Percentiles rank a stretch among this genome's conserved stretches.
Conservation (phyloP, 371 early-diverging fungal species). For the Nematocida homosporus region DNA sequence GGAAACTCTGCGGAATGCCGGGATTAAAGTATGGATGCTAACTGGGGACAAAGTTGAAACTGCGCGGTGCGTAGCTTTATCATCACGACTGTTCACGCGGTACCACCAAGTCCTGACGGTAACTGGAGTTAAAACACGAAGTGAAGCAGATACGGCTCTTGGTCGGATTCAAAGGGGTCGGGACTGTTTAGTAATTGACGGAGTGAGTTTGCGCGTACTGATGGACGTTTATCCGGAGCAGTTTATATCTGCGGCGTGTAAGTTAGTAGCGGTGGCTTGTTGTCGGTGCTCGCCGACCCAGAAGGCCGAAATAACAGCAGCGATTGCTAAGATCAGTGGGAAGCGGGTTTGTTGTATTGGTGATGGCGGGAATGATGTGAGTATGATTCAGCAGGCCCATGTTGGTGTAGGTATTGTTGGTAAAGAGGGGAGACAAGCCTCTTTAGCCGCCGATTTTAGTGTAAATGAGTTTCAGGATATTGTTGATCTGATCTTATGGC, state of each 20-base stretch:
- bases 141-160: slow-evolving; percentile 48
- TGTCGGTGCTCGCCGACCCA: slow-evolving; percentile 95
- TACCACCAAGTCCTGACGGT: slow-evolving; percentile 55
- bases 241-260: slow-evolving; percentile 76
- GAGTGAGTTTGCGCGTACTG: slow-evolving; percentile 77
- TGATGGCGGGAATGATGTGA: slow-evolving; percentile 80
- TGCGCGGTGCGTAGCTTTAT: slow-evolving; percentile 89
- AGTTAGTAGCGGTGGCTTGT: slow-evolving; percentile 83
- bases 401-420: slow-evolving; percentile 89
- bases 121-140: slow-evolving; percentile 36
- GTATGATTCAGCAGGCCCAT: slow-evolving; percentile 91
- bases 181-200: slow-evolving; percentile 86
- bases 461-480: slow-evolving; percentile 83
- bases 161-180: slow-evolving; percentile 49
- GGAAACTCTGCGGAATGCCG: slow-evolving; percentile 85
- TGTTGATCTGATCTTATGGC: slow-evolving; percentile 60
- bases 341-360: slow-evolving; percentile 82
- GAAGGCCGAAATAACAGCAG: slow-evolving; percentile 86
- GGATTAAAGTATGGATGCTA: slow-evolving; percentile 95
- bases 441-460: slow-evolving; percentile 86
- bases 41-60: slow-evolving; percentile 99
- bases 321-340: slow-evolving; percentile 75
- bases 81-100: slow-evolving; percentile 80
- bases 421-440: slow-evolving; percentile 88
- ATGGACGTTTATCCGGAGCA: slow-evolving; percentile 74